Base-by-base conservation (phyloP, 2,329 filamentous ascomycete species). In the Coniosporium tulheliwenetii region DNA sequence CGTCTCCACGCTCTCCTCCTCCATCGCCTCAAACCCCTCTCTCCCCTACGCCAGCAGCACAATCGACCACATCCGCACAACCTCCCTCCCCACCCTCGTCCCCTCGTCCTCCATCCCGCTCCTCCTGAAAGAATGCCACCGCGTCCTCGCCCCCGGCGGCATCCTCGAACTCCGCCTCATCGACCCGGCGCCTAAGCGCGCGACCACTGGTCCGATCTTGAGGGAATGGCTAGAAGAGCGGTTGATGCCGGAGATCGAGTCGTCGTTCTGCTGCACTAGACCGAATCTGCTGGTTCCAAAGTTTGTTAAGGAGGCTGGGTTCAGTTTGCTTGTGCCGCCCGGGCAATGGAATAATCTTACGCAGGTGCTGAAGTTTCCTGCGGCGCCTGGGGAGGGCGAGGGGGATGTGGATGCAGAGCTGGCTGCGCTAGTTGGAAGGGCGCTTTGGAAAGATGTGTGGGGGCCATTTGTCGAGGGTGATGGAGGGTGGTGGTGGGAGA, bases 141-240 rank as follows among this genome's bases (percentile, higher is more conserved):
- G 68, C 16, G 67, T 70, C 30, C 64, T 83, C 2, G 60, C 65
- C 3, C 64, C 67, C 0, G 66, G 68, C 0, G 77, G 78, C 1
- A 60, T 64, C 14, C 54, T 82, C 10, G 69, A 78, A 43, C 56
- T 83, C 12, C 69, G 70, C 0, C 58, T 82, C 13, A 71, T 82
- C 46, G 75, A 83, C 43, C 75, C 79, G 0, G 60, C 71, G 7
- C 79, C 79, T 0, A 61, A 70, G 1, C 59, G 69, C 3, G 58
- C 63, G 1, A 75, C 70, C 0, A 61, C 75, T 16, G 79, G 79
- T 0, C 74, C 73, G 0, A 59, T 61, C 1, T 59, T 83, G 51
- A 63, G 70, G 31, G 54, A 61, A 1, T 83, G 79, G 79, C 60
- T 83, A 2, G 73, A 79, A 36, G 64, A 71, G 3, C 64, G 79